A percentile compares a stretch with the other conserved stretches of the same genome.
These are phyloP conservation scores for Macadamia tetraphylla DNA, from an alignment of 164 flowering plant genomes.

Conservation along the genomic window DNA sequence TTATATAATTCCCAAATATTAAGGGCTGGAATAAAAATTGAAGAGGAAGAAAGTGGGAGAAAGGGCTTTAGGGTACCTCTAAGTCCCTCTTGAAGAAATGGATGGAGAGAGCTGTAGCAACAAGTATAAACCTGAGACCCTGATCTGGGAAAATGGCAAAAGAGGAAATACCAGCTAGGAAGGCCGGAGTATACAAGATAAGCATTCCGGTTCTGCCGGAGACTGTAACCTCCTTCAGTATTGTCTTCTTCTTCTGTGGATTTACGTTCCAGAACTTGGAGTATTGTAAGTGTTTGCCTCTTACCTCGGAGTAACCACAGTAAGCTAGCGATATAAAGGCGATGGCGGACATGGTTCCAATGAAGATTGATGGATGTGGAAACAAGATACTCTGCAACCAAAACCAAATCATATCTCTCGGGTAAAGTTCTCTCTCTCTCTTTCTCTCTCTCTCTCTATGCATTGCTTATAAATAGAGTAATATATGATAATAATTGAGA, in stretches of 20 bases:
- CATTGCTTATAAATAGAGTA: too few species aligned
- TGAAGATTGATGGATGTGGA: conserved; percentile 36
- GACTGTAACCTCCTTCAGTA: neutral
- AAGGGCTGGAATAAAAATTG: conserved; percentile 8
- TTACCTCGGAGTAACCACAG: conserved; percentile 36
- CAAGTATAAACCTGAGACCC: too few species aligned
- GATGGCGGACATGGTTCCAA: conserved; percentile 33
- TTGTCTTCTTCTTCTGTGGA: too few species aligned
- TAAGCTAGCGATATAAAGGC: conserved; percentile 15
- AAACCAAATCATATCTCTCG: neutral
- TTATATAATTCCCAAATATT: too few species aligned
- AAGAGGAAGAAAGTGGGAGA: too few species aligned
- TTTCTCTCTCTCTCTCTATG: too few species aligned
- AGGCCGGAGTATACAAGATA: conserved; percentile 31
- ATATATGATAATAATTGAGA: too few species aligned
- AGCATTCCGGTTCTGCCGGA: conserved; percentile 39
- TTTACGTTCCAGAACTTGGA: conserved; percentile 16
- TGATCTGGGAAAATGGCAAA: too few species aligned
- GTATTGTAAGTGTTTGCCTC: conserved; percentile 49
- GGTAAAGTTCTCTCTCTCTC: too few species aligned
- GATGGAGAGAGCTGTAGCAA: too few species aligned
- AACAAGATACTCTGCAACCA: conserved; percentile 16
- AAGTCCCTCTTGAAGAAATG: too few species aligned
- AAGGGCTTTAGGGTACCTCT: too few species aligned
- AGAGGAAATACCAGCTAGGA: conserved; percentile 19